Evolutionary conservation across 2,329 filamentous ascomycete species (phyloP), one percentile per base, ranked within the genome.

Genomic region (Diaporthe citriasiana): DNA sequence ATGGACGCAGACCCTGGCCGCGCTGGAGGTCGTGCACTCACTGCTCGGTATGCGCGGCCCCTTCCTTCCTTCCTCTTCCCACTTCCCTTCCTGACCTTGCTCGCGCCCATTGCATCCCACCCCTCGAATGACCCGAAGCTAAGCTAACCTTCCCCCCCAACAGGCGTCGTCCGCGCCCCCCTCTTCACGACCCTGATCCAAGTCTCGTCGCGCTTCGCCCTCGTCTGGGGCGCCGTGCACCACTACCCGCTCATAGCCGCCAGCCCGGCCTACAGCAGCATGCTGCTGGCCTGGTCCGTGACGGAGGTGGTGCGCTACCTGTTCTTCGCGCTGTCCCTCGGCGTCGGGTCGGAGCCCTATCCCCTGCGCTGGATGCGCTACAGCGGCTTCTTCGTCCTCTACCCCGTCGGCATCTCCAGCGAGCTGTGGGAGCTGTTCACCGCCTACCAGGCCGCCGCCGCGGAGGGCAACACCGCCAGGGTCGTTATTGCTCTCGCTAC

Each of bases 271-370:
- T 97, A 95, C 87, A 87, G 91, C 77, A 89, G 88, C 79, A 95
- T 97, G 94, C 89, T 98, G 74, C 80, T 93, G 72, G 95, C 97
- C 42, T 98, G 97, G 96, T 93, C 91, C 77, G 83, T 94, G 74
- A 98, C 97, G 75, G 97, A 99, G 85, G 93, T 98, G 70, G 93
- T 98, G 79, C 93, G 97, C 71, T 99, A 99, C 88, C 90, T 91
- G 63, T 99, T 94, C 88, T 98, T 98, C 82, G 93, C 94, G 47
- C 88, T 95, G 79, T 91, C 91, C 78, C 89, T 97, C 42, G 85
- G 22, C 30, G 33, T 15, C 76, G 88, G 90, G 38, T 81, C 84
- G 74, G 90, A 93, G 40, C 94, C 95, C 0, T 82, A 79, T 0
- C 85, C 88, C 74, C 88, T 98, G 81, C 91, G 91, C 50, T 97